Base-by-base conservation (phyloP, 352 stramenopile genomes). In the Pythium oligandrum region DNA sequence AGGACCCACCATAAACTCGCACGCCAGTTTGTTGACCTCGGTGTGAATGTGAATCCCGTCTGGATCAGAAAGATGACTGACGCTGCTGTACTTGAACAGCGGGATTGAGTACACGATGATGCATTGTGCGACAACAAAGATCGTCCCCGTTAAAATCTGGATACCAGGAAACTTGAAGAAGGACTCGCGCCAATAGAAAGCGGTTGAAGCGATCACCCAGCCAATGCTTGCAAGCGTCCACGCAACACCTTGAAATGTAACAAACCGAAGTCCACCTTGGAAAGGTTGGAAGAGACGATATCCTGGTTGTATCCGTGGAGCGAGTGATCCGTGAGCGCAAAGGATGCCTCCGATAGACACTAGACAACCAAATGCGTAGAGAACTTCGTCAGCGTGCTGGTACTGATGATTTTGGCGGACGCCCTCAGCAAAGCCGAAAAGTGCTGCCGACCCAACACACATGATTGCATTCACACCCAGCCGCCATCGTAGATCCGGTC, bases 251-350 rank as follows among this genome's bases (percentile, higher is more conserved):
- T 85, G 74, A 10, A 73, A 66, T 1, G 73, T 78, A 37, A 80
- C 62, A 46, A 85, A 85, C 3, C 64, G 57, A 30, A 79, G 58
- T 0, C 74, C 74, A 4, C 74, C 74, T 42, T 56, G 53, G 33
- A 85, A 80, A 12, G 74, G 74, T 48, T 85, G 74, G 12, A 81
- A 73, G 5, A 70, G 51, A 3, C 59, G 51, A 50, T 83, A 85
- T 7, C 54, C 59, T 4, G 57, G n/a, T 11, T 78, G 61, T 11
- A 78, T 51, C 10, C 64, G 64, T 2, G 71, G 71, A 3, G 66
- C 72, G 12, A 75, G 63, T 0, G 67, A 47, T 32, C 72, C 61
- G 44, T 85, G 74, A 1, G 55, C 68, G 46, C 75, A 70, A 8
- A 59, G 10, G 31, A 85, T 70, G 1, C 69, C 65, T 5, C 59